These are phyloP conservation scores for Hypoxylon sp. DNA, from an alignment of 2,329 filamentous ascomycete genomes.

Conservation along the genomic window DNA sequence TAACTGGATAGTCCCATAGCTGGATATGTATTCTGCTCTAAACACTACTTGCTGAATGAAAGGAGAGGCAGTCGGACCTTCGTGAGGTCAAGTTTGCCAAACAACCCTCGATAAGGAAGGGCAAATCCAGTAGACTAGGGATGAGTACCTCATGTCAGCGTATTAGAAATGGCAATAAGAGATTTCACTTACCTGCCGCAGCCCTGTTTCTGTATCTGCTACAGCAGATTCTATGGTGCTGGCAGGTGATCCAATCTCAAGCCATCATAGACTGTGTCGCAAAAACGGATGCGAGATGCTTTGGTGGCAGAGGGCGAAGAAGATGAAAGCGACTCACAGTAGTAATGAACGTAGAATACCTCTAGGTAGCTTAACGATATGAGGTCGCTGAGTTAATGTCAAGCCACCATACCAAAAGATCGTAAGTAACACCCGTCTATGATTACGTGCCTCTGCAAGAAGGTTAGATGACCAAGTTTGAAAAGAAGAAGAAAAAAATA, in stretches of 20 bases:
- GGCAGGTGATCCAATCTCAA: not conserved
- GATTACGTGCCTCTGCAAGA: not conserved
- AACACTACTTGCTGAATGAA: not conserved
- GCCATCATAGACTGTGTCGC: not conserved
- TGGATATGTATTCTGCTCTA: conserved; percentile 34
- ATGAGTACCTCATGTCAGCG: not conserved
- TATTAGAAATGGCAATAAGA: not conserved
- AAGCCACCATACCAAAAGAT: conserved; percentile 17
- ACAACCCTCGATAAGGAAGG: not conserved
- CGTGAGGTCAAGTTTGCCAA: not conserved
- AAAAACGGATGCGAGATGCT: not conserved
- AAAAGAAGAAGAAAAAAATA: not conserved
- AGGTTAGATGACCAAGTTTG: conserved; percentile 6
- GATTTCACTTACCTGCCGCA: conserved; percentile 1
- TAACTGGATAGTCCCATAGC: conserved; percentile 74
- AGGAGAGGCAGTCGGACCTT: conserved; percentile 4
- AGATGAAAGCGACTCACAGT: conserved; percentile 19
- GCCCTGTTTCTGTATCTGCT: conserved; percentile 2
- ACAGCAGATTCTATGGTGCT: conserved; percentile 1
- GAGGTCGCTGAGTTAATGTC: not conserved
- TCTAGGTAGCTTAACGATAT: not conserved
- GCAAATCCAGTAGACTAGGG: not conserved
- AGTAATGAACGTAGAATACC: not conserved
- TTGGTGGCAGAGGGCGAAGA: not conserved
- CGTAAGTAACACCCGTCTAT: not conserved